Base-by-base conservation (phyloP, 192 early-diverging fungal species). In the Coemansia sp. region DNA sequence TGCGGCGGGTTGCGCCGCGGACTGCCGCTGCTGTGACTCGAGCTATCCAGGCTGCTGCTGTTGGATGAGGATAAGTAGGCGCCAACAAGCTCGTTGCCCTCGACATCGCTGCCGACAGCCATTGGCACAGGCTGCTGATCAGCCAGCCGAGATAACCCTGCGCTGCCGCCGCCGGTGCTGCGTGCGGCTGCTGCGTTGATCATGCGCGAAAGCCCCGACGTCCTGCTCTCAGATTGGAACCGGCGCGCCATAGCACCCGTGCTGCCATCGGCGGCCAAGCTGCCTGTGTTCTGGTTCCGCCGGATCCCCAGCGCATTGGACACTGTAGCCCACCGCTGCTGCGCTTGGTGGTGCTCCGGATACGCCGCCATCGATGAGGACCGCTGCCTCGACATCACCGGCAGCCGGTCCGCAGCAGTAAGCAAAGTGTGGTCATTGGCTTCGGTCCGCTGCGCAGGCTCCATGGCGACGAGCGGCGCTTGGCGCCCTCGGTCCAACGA, bases 181-280 rank as follows among this genome's bases (percentile, higher is more conserved):
- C 24, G 49, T 21, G 12, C 38, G 23, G 34, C 67, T 20, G 48
- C 60, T 34, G 68, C 35, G 34, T 46, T 57, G 24, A 72, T 62
- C 63, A 72, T 72, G 49, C 66, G 76, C 44, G 69, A 46, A 14
- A 72, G 60, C n/a, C 76, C 76, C 20, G 76, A 77, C 0, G 39
- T 48, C 11, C 67, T 66, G 65, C 71, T 49, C 60, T 69, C 67
- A 0, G 71, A 72, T 7, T 64, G 67, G 39, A 73, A 62, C 21
- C 56, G 44, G 6, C 71, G 69, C 16, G 70, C 51, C 2, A 16
- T 26, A 41, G 39, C 39, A 14, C 39, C 39, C 1, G 11, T n/a
- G 59, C 36, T 18, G 23, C 20, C 41, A 41, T 66, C 52, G 21
- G 53, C 52, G 18, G 48, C 63, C 48, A 64, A 49, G 12, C 49